Conservation (phyloP, 257 asterid species). For the Scutellaria baicalensis region DNA sequence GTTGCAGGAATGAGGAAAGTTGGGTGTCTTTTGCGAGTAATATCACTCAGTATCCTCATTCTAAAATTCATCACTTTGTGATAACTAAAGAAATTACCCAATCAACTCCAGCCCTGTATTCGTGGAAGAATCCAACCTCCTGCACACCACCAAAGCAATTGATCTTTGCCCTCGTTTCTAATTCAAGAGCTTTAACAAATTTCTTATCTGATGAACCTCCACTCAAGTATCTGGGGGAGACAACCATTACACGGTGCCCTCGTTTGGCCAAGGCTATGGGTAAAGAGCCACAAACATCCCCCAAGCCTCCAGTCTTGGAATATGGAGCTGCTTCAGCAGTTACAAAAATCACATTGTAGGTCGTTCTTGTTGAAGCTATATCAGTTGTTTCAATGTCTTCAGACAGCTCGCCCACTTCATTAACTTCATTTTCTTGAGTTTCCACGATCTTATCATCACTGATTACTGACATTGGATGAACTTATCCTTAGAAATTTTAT, state of each 20-base stretch:
- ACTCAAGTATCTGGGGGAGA: slow-evolving; percentile 69
- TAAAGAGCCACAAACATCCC: slow-evolving; percentile 96
- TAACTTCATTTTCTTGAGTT: slow-evolving; percentile 23
- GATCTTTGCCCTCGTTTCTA: slow-evolving; percentile 37
- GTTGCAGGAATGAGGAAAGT: neutral
- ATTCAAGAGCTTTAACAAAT: slow-evolving; percentile 52
- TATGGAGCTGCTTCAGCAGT: slow-evolving; percentile 97
- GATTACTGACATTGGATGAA: slow-evolving; percentile 21
- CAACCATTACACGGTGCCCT: slow-evolving; percentile 97
- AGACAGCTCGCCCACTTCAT: slow-evolving; percentile 20
- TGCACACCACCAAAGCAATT: slow-evolving; percentile 69
- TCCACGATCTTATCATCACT: slow-evolving; percentile 32
- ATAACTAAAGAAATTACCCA: slow-evolving; percentile 53
- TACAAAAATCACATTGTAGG: slow-evolving; percentile 53
- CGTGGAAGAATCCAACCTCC: slow-evolving; percentile 81
- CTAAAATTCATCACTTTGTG: slow-evolving; percentile 1
- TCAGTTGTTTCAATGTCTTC: slow-evolving; percentile 28
- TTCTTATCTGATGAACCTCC: slow-evolving; percentile 55
- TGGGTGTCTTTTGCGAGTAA: neutral
- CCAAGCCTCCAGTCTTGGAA: slow-evolving; percentile 96
- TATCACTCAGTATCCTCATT: neutral
- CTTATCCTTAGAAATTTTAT: neutral
- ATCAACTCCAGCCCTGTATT: slow-evolving; percentile 91
- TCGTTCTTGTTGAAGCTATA: slow-evolving; percentile 19
- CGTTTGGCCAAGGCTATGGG: slow-evolving; percentile 83